These are phyloP conservation scores for Eucalyptus regnans DNA, from an alignment of 345 rosid genomes.

Conservation along the genomic window DNA sequence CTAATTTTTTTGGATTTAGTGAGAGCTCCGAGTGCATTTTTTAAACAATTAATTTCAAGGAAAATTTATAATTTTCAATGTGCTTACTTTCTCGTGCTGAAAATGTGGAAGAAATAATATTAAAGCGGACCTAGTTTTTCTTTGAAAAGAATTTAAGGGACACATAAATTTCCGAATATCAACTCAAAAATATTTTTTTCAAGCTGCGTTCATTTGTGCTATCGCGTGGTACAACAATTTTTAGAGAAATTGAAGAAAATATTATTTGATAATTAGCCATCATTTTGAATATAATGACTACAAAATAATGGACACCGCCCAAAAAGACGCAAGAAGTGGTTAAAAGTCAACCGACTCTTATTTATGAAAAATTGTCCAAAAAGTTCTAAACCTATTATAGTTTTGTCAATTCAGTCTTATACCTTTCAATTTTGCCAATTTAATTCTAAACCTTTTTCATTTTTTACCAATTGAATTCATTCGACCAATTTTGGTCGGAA, in stretches of 20 bases:
- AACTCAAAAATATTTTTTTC: background rate
- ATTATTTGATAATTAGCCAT: background rate
- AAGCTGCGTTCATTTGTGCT: background rate
- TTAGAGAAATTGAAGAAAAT: background rate
- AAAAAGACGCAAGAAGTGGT: accelerated
- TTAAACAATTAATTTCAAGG: background rate
- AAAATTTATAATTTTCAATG: background rate
- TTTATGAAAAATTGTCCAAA: too few species aligned
- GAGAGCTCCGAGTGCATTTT: background rate
- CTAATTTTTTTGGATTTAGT: background rate
- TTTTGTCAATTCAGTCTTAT: too few species aligned
- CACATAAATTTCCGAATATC: background rate
- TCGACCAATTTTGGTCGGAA: accelerated
- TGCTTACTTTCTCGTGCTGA: background rate
- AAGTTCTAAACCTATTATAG: accelerated
- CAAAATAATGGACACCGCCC: background rate
- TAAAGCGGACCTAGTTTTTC: background rate
- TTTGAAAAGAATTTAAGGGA: background rate
- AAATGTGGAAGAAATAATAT: background rate
- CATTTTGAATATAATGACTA: background rate
- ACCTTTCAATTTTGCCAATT: too few species aligned
- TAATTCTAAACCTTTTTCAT: accelerated
- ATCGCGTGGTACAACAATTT: background rate
- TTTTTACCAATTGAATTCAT: accelerated
- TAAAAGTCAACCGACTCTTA: background rate